phyloP scores from a whole-genome alignment of 106 monocot species.

The Apostasia ramifera region DNA sequence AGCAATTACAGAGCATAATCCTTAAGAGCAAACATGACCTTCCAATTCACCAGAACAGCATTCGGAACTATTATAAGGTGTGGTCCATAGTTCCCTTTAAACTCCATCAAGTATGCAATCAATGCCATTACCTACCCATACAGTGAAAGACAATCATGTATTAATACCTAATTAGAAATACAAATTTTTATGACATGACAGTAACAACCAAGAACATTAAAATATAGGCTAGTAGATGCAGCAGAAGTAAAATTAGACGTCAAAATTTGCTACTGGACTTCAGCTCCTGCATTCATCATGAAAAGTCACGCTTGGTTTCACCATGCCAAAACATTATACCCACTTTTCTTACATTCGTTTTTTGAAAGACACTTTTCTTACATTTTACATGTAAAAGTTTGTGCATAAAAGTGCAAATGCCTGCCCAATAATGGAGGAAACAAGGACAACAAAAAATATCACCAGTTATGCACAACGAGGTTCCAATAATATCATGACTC shows the following conservation, averaged over 20 bases:
- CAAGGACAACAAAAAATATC: not conserved
- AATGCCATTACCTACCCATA: constrained; percentile 83
- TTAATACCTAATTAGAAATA: no score
- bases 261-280: no score
- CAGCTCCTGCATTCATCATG: no score
- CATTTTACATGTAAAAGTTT: no score
- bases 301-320: no score
- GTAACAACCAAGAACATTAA: not conserved
- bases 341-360: no score
- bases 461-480: no score
- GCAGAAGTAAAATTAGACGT: not conserved
- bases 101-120: constrained; percentile 98
- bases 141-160: not conserved
- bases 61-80: constrained; percentile 99
- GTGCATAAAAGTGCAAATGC: no score
- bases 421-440: no score
- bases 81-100: constrained; percentile 95
- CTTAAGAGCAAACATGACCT: constrained; percentile 31
- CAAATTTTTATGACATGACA: not conserved
- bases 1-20: not conserved
- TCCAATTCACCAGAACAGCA: constrained; percentile 99
- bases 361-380: no score
- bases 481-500: no score
- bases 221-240: not conserved
- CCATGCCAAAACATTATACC: no score